These are phyloP conservation scores for Saccharomyces mikatae DNA, from an alignment of 805 yeast species.

Conservation along the genomic window DNA sequence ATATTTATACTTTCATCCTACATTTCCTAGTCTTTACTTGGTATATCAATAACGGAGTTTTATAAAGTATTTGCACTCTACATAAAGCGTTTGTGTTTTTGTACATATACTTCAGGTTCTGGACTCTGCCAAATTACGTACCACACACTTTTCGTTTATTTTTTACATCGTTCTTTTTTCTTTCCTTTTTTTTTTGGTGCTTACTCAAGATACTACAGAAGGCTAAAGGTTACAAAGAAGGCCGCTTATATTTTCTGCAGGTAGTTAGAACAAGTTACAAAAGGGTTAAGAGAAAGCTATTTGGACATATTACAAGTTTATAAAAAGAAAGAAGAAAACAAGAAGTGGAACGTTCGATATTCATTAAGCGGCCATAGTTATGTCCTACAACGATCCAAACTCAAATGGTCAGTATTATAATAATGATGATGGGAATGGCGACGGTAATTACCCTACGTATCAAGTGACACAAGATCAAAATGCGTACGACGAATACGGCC, in stretches of 20 bases:
- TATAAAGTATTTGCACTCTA: neutral
- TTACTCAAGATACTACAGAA: neutral
- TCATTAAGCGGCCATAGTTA: neutral
- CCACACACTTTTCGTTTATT: neutral
- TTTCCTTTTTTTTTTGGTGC: neutral
- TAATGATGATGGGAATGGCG: constrained; percentile 20
- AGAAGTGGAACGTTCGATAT: neutral
- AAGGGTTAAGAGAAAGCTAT: neutral
- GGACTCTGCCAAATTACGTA: neutral
- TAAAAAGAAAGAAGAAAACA: neutral
- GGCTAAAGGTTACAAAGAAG: neutral
- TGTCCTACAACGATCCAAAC: constrained; percentile 13
- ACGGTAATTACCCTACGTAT: constrained; percentile 15
- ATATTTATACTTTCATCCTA: neutral
- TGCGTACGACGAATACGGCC: constrained; percentile 31
- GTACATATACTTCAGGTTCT: neutral
- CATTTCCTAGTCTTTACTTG: neutral
- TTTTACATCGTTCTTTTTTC: neutral
- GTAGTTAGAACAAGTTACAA: neutral
- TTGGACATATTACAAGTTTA: neutral
- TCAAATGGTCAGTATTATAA: constrained; percentile 19
- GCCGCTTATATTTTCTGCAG: neutral
- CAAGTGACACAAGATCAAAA: constrained; percentile 15
- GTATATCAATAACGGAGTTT: neutral
- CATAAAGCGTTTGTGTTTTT: neutral